Base-by-base conservation (phyloP, 2,329 filamentous ascomycete genomes). In the Eutypa lata region DNA sequence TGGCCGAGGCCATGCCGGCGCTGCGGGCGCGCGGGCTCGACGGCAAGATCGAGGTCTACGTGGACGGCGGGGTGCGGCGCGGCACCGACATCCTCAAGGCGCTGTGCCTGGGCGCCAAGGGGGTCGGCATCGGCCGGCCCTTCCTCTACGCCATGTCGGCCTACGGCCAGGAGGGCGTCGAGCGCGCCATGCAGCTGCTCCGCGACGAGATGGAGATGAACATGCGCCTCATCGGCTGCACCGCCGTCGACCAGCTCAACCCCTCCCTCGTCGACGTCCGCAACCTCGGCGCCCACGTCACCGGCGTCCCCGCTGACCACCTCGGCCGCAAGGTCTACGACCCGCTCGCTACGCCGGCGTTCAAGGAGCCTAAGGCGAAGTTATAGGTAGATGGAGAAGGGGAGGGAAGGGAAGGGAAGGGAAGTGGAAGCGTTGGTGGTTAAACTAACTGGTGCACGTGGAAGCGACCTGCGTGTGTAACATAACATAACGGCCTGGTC, bases 171-270 rank as follows among this genome's bases (percentile, higher is more conserved):
- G 79, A 87, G 2, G 94, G 94, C 58, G 93, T 97, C 19, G 90
- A 95, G 66, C 83, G 90, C 33, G 94, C 94, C 31, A 96, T 97
- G 88, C 88, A 91, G 72, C 76, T 96, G 53, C 80, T 96, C 61
- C 91, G 90, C 75, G 94, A 97, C 66, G 94, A 99, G 80, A 90
- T 99, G 83, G 91, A 95, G 76, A 97, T 97, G 93, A 94, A 93
- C 67, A 97, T 99, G 94, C 84, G 94, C 7, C 76, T 99, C 57
- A 91, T 99, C 61, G 94, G 94, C 10, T 89, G 86, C 54, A 82
- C 80, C 19, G 86, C 74, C 55, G 71, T 99, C 31, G 84, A 85
- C 35, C 86, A 99, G 61, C 74, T 99, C 57, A 90, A 89, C 57
- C 88, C 92, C 0, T 86, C 84, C 24, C 74, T 99, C 70, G 71